Conservation (phyloP, 2,329 filamentous ascomycete species). For the Sphaerulina vaccinii region DNA sequence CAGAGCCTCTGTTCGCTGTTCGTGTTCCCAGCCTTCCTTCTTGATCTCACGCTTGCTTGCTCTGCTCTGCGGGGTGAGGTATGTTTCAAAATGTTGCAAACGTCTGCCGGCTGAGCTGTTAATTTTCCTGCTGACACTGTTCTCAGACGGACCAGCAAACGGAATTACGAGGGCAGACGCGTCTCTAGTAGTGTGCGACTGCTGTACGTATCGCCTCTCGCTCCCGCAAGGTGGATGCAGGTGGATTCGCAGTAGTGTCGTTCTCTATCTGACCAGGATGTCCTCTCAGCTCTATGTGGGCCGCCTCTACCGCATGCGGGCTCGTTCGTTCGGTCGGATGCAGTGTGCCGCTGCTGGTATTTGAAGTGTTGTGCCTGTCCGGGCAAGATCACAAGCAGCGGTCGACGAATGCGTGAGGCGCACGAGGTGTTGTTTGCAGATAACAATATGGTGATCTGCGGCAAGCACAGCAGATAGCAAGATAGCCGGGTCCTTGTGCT, state of each 20-base stretch:
- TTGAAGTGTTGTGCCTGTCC: too few species aligned
- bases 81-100: background rate
- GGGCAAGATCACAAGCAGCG: background rate
- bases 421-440: background rate
- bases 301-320: too few species aligned
- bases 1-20: background rate
- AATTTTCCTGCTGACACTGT: too few species aligned
- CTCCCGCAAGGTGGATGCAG: slow-evolving; percentile 6
- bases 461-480: background rate
- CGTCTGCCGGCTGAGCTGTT: background rate
- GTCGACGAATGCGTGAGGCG: background rate
- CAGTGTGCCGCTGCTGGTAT: too few species aligned
- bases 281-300: too few species aligned
- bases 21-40: background rate
- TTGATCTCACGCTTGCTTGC: too few species aligned
- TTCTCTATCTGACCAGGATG: too few species aligned
- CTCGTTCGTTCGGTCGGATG: too few species aligned
- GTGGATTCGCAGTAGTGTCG: background rate
- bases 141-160: background rate
- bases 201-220: background rate
- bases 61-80: background rate
- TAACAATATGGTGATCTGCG: slow-evolving; percentile 6
- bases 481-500: background rate
- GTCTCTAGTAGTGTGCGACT: background rate
- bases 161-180: slow-evolving; percentile 4